These are phyloP conservation scores for Aspergillus pseudoglaucus DNA, from an alignment of 2,329 filamentous ascomycete genomes.

Conservation along the genomic window DNA sequence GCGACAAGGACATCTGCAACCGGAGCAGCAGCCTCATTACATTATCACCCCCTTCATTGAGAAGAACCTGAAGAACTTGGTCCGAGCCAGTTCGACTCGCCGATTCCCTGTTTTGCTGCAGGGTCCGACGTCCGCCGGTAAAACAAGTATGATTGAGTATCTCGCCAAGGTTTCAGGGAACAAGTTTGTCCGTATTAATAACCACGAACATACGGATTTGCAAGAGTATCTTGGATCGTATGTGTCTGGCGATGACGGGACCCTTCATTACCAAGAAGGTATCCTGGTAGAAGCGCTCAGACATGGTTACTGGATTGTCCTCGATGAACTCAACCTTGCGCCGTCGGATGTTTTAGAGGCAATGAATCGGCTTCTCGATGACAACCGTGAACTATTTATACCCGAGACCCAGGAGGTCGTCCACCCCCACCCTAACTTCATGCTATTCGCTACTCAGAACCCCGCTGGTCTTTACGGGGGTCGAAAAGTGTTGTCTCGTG, in stretches of 20 bases:
- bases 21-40: conserved; percentile 75
- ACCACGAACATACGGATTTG: conserved; percentile 96
- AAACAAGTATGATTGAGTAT: conserved; percentile 99
- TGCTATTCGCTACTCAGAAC: conserved; percentile 97
- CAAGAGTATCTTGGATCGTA: conserved; percentile 98
- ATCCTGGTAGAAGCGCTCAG: conserved; percentile 86
- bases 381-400: conserved; percentile 91
- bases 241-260: conserved; percentile 75
- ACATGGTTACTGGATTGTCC: conserved; percentile 93
- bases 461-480: conserved; percentile 93
- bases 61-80: conserved; percentile 87
- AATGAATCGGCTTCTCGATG: conserved; percentile 87
- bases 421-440: conserved; percentile 87
- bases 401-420: conserved; percentile 95
- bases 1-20: conserved; percentile 61
- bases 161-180: conserved; percentile 95
- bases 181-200: conserved; percentile 97
- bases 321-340: conserved; percentile 94
- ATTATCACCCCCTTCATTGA: conserved; percentile 96
- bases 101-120: conserved; percentile 92
- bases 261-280: conserved; percentile 85
- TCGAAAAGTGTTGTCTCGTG: conserved; percentile 83
- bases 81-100: conserved; percentile 84
- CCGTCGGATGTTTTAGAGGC: conserved; percentile 96
- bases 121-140: conserved; percentile 92